A percentile compares a stretch with the other conserved stretches of the same genome.
phyloP scores from a whole-genome alignment of 2,329 filamentous ascomycete genomes.

The Nemania serpens region DNA sequence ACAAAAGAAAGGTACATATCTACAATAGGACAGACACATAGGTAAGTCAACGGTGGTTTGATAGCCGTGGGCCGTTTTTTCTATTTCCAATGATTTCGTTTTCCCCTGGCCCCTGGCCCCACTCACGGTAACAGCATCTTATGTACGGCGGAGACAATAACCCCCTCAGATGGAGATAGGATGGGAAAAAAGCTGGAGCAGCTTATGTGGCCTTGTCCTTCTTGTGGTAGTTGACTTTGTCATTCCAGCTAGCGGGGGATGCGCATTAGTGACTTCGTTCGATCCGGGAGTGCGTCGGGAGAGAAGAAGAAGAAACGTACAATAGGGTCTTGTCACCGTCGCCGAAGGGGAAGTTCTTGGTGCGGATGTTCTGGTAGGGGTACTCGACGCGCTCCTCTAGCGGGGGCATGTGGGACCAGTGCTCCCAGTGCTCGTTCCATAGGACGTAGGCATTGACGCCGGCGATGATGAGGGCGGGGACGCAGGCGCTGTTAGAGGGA shows the following conservation, averaged over 20 bases:
- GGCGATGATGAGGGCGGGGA: constrained; percentile 74
- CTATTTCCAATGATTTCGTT: constrained; percentile 18
- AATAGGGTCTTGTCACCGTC: constrained; percentile 89
- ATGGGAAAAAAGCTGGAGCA: background rate
- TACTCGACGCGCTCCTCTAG: constrained; percentile 93
- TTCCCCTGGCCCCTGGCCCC: too few species aligned
- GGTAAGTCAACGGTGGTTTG: constrained; percentile 11
- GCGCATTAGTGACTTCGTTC: constrained; percentile 1
- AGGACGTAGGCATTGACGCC: constrained; percentile 84
- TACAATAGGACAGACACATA: constrained; percentile 28
- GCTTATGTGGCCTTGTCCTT: constrained; percentile 70
- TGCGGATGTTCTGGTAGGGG: constrained; percentile 95
- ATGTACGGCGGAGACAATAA: background rate
- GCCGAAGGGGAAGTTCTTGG: constrained; percentile 95
- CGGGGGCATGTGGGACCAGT: constrained; percentile 83
- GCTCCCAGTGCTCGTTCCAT: constrained; percentile 97
- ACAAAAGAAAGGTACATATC: constrained; percentile 29
- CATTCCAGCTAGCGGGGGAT: constrained; percentile 76
- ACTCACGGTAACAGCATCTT: constrained; percentile 1
- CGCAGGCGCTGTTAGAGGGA: constrained; percentile 63
- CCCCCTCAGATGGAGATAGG: background rate
- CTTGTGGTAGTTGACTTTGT: constrained; percentile 95
- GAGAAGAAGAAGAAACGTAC: constrained; percentile 50
- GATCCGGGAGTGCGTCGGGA: background rate
- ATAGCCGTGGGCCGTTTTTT: constrained; percentile 21